Percentiles rank a stretch among this genome's conserved stretches.
Conservation (phyloP, 2,329 filamentous ascomycete genomes). For the Diaporthe vaccinii region DNA sequence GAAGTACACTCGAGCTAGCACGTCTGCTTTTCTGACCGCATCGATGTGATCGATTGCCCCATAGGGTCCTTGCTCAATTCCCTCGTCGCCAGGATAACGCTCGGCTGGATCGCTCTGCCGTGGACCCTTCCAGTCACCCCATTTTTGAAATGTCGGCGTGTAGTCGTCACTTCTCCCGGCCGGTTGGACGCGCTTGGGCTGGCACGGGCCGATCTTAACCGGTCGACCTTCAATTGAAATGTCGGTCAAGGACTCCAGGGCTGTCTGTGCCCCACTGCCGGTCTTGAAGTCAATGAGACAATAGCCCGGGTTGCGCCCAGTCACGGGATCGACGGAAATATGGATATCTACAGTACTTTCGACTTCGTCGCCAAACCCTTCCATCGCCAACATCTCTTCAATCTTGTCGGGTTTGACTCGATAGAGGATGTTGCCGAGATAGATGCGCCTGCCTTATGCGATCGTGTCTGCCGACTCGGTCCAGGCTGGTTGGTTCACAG, state of each 20-base stretch:
- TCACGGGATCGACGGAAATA: conserved; percentile 78
- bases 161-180: conserved; percentile 37
- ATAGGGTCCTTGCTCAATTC: conserved; percentile 46
- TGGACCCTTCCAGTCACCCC: conserved; percentile 58
- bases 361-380: conserved; percentile 55
- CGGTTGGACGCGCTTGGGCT: conserved; percentile 60
- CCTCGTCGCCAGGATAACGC: background rate
- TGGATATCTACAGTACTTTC: conserved; percentile 63
- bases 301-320: conserved; percentile 78
- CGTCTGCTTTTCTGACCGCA: conserved; percentile 47
- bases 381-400: conserved; percentile 50
- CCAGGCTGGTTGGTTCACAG: background rate
- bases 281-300: conserved; percentile 62
- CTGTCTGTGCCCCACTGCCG: conserved; percentile 68
- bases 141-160: conserved; percentile 53
- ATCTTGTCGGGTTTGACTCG: conserved; percentile 59
- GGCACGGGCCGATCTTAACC: conserved; percentile 75
- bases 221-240: conserved; percentile 68
- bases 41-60: conserved; percentile 51
- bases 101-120: background rate
- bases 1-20: conserved; percentile 62
- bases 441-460: conserved; percentile 60
- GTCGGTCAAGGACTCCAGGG: conserved; percentile 69
- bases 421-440: conserved; percentile 75
- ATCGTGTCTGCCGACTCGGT: background rate